Base-by-base conservation (phyloP, 306 rosid species). In the Alnus rubra region DNA sequence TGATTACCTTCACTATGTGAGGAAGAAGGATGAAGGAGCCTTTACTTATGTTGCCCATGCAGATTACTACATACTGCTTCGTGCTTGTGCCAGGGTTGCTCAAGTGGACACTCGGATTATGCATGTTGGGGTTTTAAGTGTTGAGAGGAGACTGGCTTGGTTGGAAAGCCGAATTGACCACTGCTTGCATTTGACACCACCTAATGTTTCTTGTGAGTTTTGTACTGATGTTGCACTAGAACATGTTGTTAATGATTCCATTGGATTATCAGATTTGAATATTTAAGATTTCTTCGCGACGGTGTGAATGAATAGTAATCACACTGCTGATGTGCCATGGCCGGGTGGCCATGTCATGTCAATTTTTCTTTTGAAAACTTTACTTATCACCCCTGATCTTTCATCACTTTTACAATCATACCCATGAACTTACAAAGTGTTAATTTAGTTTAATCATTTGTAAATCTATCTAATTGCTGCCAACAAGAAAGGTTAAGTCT, bases 11-110 rank as follows among this genome's bases (percentile, higher is more conserved):
- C 95, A 87, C 67, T 94, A 91, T 69, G 86, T 71, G 30, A 88
- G 98, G 81, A 94, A 92, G 88, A 84, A 52, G 60, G 94, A 86
- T 54, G 81, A 79, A 52, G 97, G 97, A 76, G 89, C 85, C 33
- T 73, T 78, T 42, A 80, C 88, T 16, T 92, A 91, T 62, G 93
- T 44, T 39, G 95, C 93, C 18, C 97, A 92, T 82, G 97, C 98
- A 19, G 98, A 94, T 83, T 94, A 92, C 78, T 94, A 92, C 88
- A 86, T 92, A 70, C 74, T 92, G 81, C 98, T 94, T 62, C 90
- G 97, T 9, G 91, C 93, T 74, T 91, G 90, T 65, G 91, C 98
- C 2, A 82, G 81, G 81, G 86, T 79, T 86, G 97, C 93, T 8
- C 86, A 88, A 75, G 92, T 92, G 69, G 97, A 91, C 74, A 80